Conservation (phyloP, 345 rosid genomes). For the Salix dunnii region DNA sequence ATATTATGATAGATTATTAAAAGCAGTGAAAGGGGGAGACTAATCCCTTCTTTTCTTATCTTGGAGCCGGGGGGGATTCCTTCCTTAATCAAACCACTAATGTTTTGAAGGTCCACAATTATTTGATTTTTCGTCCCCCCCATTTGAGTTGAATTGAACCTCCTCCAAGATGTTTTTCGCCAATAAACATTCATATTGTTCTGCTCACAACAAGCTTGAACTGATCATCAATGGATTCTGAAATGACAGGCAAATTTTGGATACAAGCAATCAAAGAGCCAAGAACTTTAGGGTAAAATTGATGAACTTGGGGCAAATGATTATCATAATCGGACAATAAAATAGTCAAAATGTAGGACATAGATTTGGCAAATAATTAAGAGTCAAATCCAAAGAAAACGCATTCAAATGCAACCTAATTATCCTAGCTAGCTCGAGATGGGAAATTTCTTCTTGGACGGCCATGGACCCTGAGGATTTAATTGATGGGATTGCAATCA, state of each 20-base stretch:
- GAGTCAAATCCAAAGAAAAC: background rate
- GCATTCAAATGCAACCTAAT: too few species aligned
- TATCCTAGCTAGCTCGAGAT: background rate
- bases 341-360: conserved; percentile 7
- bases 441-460: background rate
- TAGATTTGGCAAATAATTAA: conserved; percentile 15
- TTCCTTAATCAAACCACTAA: background rate
- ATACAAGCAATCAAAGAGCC: too few species aligned
- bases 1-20: background rate
- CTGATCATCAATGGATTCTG: too few species aligned
- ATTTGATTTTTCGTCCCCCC: too few species aligned
- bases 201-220: too few species aligned
- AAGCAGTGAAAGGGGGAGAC: background rate
- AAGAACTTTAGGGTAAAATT: background rate
- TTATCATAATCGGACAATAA: background rate
- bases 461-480: background rate
- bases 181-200: too few species aligned
- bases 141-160: too few species aligned
- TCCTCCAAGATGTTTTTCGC: too few species aligned
- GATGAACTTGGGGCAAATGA: background rate
- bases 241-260: too few species aligned
- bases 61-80: background rate
- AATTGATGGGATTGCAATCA: conserved; percentile 3
- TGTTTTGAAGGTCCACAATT: too few species aligned
- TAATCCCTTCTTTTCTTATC: background rate